These are phyloP conservation scores for Ustilago cynodontis DNA, from an alignment of 1,284 basidiomycete genomes.

Conservation along the genomic window DNA sequence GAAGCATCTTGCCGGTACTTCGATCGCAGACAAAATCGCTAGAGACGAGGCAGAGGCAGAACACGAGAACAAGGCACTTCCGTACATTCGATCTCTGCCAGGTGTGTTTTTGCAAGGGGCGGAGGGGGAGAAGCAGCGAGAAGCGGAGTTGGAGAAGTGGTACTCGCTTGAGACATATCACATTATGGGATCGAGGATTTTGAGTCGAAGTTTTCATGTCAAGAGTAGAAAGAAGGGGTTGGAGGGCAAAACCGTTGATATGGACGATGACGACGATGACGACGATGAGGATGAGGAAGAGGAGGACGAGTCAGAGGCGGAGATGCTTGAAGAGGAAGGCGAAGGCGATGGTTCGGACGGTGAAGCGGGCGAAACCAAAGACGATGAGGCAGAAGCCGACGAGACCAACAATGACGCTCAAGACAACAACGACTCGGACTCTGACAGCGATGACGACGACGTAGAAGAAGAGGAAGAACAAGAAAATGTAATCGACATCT, in stretches of 20 bases:
- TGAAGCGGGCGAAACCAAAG: conserved; percentile 26
- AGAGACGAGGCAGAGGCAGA: conserved; percentile 83
- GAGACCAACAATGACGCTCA: conserved; percentile 13
- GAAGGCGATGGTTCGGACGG: conserved; percentile 16
- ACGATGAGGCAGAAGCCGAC: conserved; percentile 21
- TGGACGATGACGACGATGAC: conserved; percentile 61
- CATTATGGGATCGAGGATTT: conserved; percentile 89
- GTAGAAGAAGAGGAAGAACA: conserved; percentile 48
- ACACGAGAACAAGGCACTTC: conserved; percentile 73
- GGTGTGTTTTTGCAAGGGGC: conserved; percentile 54
- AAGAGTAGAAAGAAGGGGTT: conserved; percentile 47
- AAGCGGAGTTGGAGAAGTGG: conserved; percentile 64
- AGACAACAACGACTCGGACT: conserved; percentile 34
- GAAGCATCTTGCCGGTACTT: conserved; percentile 82
- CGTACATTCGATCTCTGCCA: conserved; percentile 68
- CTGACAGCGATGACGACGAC: conserved; percentile 46
- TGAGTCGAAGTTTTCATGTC: conserved; percentile 89
- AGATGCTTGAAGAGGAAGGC: conserved; percentile 55
- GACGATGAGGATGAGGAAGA: conserved; percentile 50
- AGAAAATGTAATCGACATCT: conserved; percentile 76
- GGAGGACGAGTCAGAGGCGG: conserved; percentile 42
- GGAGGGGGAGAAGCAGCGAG: conserved; percentile 2
- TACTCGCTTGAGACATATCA: conserved; percentile 86
- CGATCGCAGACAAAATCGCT: conserved; percentile 88
- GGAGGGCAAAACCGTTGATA: conserved; percentile 50